These are phyloP conservation scores for Stagonosporopsis rhizophila DNA, from an alignment of 2,329 filamentous ascomycete species.

Conservation along the genomic window DNA sequence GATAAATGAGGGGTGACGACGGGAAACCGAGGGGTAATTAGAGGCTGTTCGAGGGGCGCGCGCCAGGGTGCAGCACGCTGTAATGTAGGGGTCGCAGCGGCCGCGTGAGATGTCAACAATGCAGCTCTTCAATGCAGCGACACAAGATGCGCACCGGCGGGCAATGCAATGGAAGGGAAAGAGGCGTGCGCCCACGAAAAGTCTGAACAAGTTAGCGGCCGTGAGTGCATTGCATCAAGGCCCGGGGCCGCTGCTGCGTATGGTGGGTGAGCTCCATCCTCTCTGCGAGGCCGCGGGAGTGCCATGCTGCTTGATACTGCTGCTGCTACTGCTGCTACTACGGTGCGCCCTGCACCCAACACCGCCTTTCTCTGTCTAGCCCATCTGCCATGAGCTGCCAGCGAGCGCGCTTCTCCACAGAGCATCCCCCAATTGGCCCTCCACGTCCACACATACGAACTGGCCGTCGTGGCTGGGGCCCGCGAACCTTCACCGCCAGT, in stretches of 20 bases:
- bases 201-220: slow-evolving; percentile 28
- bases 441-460: slow-evolving; percentile 11
- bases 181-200: slow-evolving; percentile 25
- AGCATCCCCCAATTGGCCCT: slow-evolving; percentile 16
- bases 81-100: slow-evolving; percentile 16
- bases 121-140: slow-evolving; percentile 30
- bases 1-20: slow-evolving; percentile 25
- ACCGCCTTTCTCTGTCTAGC: slow-evolving; percentile 30
- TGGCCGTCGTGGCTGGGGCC: slow-evolving; percentile 15
- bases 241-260: slow-evolving; percentile 15
- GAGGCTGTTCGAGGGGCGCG: slow-evolving; percentile 12
- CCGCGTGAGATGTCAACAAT: slow-evolving; percentile 25
- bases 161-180: slow-evolving; percentile 24
- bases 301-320: too few relatives aligned
- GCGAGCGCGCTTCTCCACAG: slow-evolving; percentile 10
- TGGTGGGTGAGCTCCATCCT: slow-evolving; percentile 15
- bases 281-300: slow-evolving; percentile 14
- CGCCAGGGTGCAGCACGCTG: slow-evolving; percentile 7
- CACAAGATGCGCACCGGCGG: slow-evolving; percentile 24
- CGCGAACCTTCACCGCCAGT: slow-evolving; percentile 39
- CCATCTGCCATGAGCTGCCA: slow-evolving; percentile 25
- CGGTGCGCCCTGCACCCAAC: slow-evolving; percentile 16
- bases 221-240: slow-evolving; percentile 28
- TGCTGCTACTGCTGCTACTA: too few relatives aligned
- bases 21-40: slow-evolving; percentile 23